Evolutionary conservation across 805 yeast species (phyloP).

Genomic region (Clavispora fructus): DNA sequence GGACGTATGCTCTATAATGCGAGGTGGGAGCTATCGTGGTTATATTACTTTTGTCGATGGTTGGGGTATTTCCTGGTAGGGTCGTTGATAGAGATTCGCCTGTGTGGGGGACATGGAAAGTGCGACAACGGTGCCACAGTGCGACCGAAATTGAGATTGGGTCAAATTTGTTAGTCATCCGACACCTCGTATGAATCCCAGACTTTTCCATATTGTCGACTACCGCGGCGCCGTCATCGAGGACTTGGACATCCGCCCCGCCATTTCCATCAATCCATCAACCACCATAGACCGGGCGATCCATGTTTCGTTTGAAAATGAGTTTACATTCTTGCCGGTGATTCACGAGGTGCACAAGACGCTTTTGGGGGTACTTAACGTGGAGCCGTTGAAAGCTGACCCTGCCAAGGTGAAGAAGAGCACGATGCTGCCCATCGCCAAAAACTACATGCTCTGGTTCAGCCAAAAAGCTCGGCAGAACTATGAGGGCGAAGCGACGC

Average conservation of each 20-base stretch:
- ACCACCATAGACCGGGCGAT: constrained; percentile 45
- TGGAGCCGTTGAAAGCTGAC: constrained; percentile 34
- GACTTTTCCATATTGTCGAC: constrained; percentile 29
- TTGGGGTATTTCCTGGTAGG: no score
- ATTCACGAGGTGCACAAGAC: constrained; percentile 41
- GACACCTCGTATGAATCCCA: background rate
- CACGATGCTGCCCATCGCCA: constrained; percentile 21
- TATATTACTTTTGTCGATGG: no score
- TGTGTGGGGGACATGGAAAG: no score
- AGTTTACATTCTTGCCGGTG: constrained; percentile 51
- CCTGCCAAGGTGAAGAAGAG: constrained; percentile 19
- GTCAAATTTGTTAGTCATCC: background rate
- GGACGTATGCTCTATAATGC: no score
- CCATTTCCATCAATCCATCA: constrained; percentile 46
- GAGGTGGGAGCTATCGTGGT: no score
- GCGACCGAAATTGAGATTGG: background rate
- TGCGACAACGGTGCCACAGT: no score
- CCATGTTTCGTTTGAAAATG: constrained; percentile 51
- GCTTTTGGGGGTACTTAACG: constrained; percentile 46
- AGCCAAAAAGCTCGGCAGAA: constrained; percentile 29
- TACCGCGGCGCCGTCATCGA: constrained; percentile 52
- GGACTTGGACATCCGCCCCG: constrained; percentile 56
- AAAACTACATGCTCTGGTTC: constrained; percentile 41
- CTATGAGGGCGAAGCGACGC: constrained; percentile 22
- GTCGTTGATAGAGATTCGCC: no score